Evolutionary conservation across 352 stramenopile genomes (phyloP).

Genomic region (Elongisporangium undulatum): DNA sequence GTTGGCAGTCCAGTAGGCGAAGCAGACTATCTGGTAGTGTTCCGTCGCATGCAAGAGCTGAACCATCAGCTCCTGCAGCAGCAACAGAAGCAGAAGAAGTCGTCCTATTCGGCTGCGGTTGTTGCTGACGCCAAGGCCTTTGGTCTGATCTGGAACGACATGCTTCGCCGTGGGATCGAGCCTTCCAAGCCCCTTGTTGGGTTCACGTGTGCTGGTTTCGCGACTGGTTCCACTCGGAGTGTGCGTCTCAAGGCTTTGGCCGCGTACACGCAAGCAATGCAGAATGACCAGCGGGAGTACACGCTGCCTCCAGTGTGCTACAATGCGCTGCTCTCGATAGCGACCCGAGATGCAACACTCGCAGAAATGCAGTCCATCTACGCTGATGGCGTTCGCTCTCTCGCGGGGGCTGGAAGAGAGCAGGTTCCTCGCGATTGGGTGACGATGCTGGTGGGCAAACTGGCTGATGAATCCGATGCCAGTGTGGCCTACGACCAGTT

Average conservation of each 20-base stretch:
- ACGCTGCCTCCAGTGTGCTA: constrained; percentile 15
- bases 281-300: constrained; percentile 12
- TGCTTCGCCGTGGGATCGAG: constrained; percentile 23
- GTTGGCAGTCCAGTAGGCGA: constrained; percentile 22
- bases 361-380: constrained; percentile 18
- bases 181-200: constrained; percentile 31
- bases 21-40: constrained; percentile 32
- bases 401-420: constrained; percentile 5
- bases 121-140: constrained; percentile 19
- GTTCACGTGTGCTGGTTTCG: neutral
- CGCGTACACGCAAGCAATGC: constrained; percentile 9
- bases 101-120: constrained; percentile 10
- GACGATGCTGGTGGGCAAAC: constrained; percentile 14
- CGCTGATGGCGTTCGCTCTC: constrained; percentile 13
- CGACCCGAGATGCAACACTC: constrained; percentile 5
- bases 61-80: constrained; percentile 3
- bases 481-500: constrained; percentile 11
- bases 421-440: constrained; percentile 20
- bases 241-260: neutral
- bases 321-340: constrained; percentile 12
- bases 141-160: constrained; percentile 35
- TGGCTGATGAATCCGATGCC: constrained; percentile 8
- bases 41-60: constrained; percentile 34
- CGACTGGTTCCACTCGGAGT: neutral
- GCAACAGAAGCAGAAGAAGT: neutral